Base-by-base conservation (phyloP, 2,329 filamentous ascomycete genomes). In the Diplodia sapinea region DNA sequence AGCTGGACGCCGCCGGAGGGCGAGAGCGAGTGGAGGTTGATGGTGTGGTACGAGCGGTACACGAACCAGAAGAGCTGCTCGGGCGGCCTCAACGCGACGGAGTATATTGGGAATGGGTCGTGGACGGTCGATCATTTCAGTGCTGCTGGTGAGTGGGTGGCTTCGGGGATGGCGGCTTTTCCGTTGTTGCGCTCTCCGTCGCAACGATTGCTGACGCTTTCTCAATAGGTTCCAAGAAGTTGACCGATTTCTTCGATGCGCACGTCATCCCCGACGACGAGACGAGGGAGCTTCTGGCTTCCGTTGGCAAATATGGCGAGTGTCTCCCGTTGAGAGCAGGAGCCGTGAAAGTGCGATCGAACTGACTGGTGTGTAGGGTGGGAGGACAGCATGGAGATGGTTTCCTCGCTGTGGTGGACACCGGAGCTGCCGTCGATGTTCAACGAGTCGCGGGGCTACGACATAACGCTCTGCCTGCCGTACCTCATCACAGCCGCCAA, bases 41-140 rank as follows among this genome's bases (percentile, higher is more conserved):
- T 73, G 49, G 68, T 31, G 9, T 71, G 71, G 56, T 73, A 70
- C 61, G 72, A 73, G 47, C 47, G 64, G 12, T 71, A 71, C 15
- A 71, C 71, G 4, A 73, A 73, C 20, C 70, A 72, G 50, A 69
- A 68, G 57, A 69, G 68, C 12, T 70, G 66, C 65, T 68, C 62
- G 29, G 64, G 55, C 12, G 71, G 68, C 13, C 36, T 50, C 11
- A 71, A 74, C 40, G 76, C 79, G 0, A 70, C 72, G 4, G 69
- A 63, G 11, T 75, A 68, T 20, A 50, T 76, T 15, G 72, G 75
- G 33, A 79, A 79, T 66, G 77, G 77, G 1, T 76, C 73, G 9
- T 74, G 75, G 70, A 73, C 71, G 5, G 74, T 75, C 0, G 76
- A 79, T 63, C 77, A 79, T 67, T 78, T 75, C 65, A 77, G 75